A percentile compares a stretch with the other conserved stretches of the same genome.
Conservation (phyloP, 2,329 filamentous ascomycete species). For the Xylariaceae sp. region DNA sequence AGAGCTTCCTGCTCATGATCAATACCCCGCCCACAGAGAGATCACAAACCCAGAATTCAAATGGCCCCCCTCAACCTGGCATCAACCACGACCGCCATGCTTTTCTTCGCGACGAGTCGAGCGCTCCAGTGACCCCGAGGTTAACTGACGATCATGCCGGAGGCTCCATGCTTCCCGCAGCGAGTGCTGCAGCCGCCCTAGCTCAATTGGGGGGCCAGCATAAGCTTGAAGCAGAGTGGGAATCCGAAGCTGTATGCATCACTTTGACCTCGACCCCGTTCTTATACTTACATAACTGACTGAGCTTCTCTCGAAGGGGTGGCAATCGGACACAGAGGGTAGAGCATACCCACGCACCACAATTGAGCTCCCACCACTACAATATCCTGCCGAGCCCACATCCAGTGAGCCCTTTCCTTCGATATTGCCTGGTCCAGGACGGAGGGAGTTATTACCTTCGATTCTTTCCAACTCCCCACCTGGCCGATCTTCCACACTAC, state of each 20-base stretch:
- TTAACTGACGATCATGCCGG: slow-evolving; percentile 65
- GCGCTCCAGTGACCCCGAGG: slow-evolving; percentile 65
- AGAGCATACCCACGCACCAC: slow-evolving; percentile 61
- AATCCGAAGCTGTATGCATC: slow-evolving; percentile 67
- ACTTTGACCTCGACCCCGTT: slow-evolving; percentile 6
- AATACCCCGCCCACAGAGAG: slow-evolving; percentile 78
- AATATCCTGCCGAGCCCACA: slow-evolving; percentile 55
- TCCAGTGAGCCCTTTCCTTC: slow-evolving; percentile 71
- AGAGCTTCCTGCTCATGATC: slow-evolving; percentile 97
- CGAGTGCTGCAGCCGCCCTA: slow-evolving; percentile 78
- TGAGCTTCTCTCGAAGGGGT: slow-evolving; percentile 48
- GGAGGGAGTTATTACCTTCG: slow-evolving; percentile 75
- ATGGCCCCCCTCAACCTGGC: slow-evolving; percentile 26
- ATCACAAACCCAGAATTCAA: slow-evolving; percentile 44
- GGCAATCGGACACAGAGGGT: slow-evolving; percentile 67
- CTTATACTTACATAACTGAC: slow-evolving; percentile 20
- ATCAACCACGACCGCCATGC: slow-evolving; percentile 55
- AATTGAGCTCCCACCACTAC: slow-evolving; percentile 70
- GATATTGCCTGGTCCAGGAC: slow-evolving; percentile 54
- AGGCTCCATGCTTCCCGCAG: slow-evolving; percentile 60
- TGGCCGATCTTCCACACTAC: slow-evolving; percentile 81
- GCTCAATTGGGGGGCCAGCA: slow-evolving; percentile 73
- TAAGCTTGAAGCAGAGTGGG: slow-evolving; percentile 72
- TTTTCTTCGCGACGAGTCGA: slow-evolving; percentile 64
- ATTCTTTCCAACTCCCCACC: slow-evolving; percentile 78